phyloP scores from a whole-genome alignment of 495 filamentous ascomycete genomes.

The Hypoxylon trugodes region DNA sequence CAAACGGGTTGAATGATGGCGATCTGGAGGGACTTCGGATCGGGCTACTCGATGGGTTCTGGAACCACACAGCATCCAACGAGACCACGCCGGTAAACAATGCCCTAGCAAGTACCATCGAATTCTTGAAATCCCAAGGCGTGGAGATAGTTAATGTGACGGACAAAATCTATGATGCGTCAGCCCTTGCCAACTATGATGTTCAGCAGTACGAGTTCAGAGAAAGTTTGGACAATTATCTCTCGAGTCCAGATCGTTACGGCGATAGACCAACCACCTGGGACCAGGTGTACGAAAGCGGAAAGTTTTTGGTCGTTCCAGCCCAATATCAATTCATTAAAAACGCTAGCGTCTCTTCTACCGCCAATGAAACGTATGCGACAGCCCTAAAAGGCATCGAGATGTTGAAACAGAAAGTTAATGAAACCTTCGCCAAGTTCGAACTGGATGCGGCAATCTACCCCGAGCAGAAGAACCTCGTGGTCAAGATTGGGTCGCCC shows the following conservation, averaged over 20 bases:
- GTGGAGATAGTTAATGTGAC: constrained; percentile 56
- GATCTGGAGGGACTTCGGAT: constrained; percentile 54
- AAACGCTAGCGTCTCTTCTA: constrained; percentile 57
- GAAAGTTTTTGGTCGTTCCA: constrained; percentile 64
- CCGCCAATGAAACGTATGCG: constrained; percentile 55
- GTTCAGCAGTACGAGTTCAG: constrained; percentile 67
- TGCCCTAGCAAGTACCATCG: constrained; percentile 50
- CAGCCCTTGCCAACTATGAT: constrained; percentile 57
- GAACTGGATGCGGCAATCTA: constrained; percentile 68
- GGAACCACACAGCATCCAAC: constrained; percentile 50
- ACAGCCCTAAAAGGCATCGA: constrained; percentile 53
- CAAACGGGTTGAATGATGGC: constrained; percentile 45
- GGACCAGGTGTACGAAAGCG: constrained; percentile 52
- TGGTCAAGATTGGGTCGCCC: constrained; percentile 63
- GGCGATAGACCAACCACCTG: constrained; percentile 51
- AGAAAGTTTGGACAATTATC: constrained; percentile 57
- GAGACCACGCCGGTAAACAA: constrained; percentile 65
- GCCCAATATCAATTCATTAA: constrained; percentile 62
- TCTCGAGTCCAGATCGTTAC: constrained; percentile 48
- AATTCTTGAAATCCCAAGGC: constrained; percentile 46
- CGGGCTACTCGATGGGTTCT: constrained; percentile 59
- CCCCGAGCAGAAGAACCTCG: constrained; percentile 71
- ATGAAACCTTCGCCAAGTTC: constrained; percentile 56
- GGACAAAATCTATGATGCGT: constrained; percentile 60
- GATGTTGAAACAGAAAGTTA: constrained; percentile 55